Evolutionary conservation across 129 eudicot species (phyloP), one percentile per base, ranked within the genome.

Genomic region (Pulicaria dysenterica): DNA sequence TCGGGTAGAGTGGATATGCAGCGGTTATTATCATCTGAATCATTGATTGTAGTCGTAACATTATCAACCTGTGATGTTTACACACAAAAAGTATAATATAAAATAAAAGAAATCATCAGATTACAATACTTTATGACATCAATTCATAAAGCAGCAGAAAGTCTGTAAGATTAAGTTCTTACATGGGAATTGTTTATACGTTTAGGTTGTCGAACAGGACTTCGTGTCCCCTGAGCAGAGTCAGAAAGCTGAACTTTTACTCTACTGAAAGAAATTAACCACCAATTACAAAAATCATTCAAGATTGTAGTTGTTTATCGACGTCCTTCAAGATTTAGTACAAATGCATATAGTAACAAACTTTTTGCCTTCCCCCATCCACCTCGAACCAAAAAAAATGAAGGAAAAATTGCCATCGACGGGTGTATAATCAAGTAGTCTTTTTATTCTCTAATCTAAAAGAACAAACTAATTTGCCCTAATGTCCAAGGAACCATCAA

Each of bases 241-340:
- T 94, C 98, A 42, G 98, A 79, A 48, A 93, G 96, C 84, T 93
- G 98, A 77, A 93, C 91, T 79, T 93, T 94, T 40, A 87, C 73
- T 77, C 99, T 94, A 87, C 70, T 73, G 67, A 65, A 64, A 47
- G 48, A 12, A 58, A 65, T 51, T 64, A 70, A 43, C n/a, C 58
- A 66, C 70, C 58, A 47, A 9, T 3, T 42, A 53, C 19, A 64
- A 54, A 42, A 64, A 14, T 17, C 38, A 40, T 46, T 47, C 38
- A n/a, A 17, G 46, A 44, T 17, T 6, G 2, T 3, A 50, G 8
- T 17, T 19, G 4, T 58, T 12, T 58, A 71, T 24, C 44, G 8
- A 31, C 11, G 14, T 11, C 36, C 5, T 50, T 38, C 40, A 0
- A 10, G 1, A 5, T 58, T 46, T 17, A 47, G 48, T 36, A 49